A percentile compares a stretch with the other conserved stretches of the same genome.
These are phyloP conservation scores for Gynostemma pentaphyllum DNA, from an alignment of 306 rosid species.

Conservation along the genomic window DNA sequence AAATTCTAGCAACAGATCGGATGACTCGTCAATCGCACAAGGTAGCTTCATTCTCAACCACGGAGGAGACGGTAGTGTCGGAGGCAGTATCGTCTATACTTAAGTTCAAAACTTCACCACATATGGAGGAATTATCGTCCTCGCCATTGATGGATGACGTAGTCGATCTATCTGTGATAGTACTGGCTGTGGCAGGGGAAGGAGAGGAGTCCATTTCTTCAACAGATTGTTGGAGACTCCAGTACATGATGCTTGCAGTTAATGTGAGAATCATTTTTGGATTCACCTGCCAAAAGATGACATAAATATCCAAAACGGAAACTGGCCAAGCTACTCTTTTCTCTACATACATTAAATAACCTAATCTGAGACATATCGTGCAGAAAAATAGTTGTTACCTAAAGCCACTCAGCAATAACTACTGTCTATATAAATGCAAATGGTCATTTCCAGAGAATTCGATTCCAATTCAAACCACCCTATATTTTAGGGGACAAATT, in stretches of 20 bases:
- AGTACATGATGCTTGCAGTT: slow-evolving; percentile 80
- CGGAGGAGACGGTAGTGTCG: slow-evolving; percentile 62
- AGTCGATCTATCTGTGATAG: slow-evolving; percentile 51
- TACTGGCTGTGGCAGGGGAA: slow-evolving; percentile 21
- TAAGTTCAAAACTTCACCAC: slow-evolving; percentile 57
- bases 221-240: slow-evolving; percentile 69
- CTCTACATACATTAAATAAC: neutral
- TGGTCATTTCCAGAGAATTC: too few species aligned
- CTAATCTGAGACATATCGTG: neutral
- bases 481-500: too few species aligned
- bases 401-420: too few species aligned
- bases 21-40: neutral
- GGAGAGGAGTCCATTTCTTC: slow-evolving; percentile 53
- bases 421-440: too few species aligned
- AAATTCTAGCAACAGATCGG: neutral
- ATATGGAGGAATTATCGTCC: slow-evolving; percentile 59
- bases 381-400: neutral
- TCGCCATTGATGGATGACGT: slow-evolving; percentile 60
- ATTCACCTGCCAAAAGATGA: slow-evolving; percentile 57
- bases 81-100: slow-evolving; percentile 71
- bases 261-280: slow-evolving; percentile 92
- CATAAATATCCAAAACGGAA: neutral
- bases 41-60: slow-evolving; percentile 31
- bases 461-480: too few species aligned
- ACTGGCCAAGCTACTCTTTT: neutral